Conservation (phyloP, 2,329 filamentous ascomycete genomes). For the Cladosporium sp. region DNA sequence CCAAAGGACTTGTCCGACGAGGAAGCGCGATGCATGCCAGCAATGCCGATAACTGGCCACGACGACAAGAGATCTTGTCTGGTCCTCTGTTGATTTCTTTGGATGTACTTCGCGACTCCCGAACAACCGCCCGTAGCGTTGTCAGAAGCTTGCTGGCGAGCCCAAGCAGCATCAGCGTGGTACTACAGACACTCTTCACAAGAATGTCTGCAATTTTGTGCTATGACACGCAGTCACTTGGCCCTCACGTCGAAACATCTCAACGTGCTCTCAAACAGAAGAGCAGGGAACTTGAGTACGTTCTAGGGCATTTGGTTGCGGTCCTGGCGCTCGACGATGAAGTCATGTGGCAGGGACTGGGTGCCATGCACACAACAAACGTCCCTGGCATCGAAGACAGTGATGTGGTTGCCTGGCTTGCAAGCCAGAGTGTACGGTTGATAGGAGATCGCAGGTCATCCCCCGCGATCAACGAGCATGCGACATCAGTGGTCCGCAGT, state of each 20-base stretch:
- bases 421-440: conserved; percentile 27
- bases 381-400: conserved; percentile 9
- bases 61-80: conserved; percentile 67
- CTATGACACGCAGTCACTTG: conserved; percentile 1
- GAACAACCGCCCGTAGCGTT: conserved; percentile 73
- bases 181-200: conserved; percentile 42
- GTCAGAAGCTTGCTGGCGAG: conserved; percentile 79
- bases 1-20: conserved; percentile 22
- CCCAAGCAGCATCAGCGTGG: conserved; percentile 54
- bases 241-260: conserved; percentile 1
- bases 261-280: conserved; percentile 5
- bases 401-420: conserved; percentile 29
- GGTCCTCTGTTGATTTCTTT: conserved; percentile 80
- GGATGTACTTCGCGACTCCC: conserved; percentile 73
- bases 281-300: conserved; percentile 69
- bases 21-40: conserved; percentile 36
- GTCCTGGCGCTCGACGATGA: conserved; percentile 63
- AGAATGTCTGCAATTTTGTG: conserved; percentile 16
- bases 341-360: conserved; percentile 34
- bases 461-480: conserved; percentile 21
- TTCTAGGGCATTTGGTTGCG: conserved; percentile 72
- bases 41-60: conserved; percentile 47
- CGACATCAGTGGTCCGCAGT: conserved; percentile 23
- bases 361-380: conserved; percentile 11
- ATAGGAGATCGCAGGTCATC: conserved; percentile 20